Conservation (phyloP, 202 grass and related monocot genomes). For the Zoysia matrella region DNA sequence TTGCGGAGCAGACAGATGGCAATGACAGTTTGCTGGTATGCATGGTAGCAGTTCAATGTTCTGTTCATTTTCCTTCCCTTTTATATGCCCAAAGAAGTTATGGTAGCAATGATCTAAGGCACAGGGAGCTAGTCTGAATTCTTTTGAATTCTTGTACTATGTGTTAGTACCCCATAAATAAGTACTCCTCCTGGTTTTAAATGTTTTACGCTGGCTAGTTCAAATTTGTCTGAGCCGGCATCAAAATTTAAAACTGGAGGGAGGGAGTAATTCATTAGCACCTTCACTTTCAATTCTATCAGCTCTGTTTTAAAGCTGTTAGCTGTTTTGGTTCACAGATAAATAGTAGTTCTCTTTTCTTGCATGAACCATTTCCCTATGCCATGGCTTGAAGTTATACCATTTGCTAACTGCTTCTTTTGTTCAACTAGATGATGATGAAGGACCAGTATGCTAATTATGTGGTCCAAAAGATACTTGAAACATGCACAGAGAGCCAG, state of each 20-base stretch:
- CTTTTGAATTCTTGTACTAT: background rate
- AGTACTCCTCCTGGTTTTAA: background rate
- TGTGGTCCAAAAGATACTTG: slow-evolving; percentile 95
- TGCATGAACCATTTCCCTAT: background rate
- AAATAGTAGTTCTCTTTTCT: background rate
- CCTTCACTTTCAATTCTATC: background rate
- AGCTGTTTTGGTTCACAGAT: background rate
- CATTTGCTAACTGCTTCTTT: slow-evolving; percentile 36
- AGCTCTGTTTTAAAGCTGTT: slow-evolving; percentile 1
- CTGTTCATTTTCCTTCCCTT: background rate
- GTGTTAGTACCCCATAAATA: slow-evolving; percentile 18
- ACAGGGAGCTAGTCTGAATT: background rate
- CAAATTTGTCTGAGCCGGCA: too few relatives aligned
- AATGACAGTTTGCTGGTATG: slow-evolving; percentile 89
- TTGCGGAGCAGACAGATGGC: slow-evolving; percentile 88
- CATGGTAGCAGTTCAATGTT: slow-evolving; percentile 13
- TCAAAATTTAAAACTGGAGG: too few relatives aligned
- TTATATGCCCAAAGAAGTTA: background rate
- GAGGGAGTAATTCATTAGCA: background rate
- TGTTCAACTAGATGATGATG: slow-evolving; percentile 73
- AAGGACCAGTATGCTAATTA: slow-evolving; percentile 95
- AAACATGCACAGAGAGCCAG: slow-evolving; percentile 67
- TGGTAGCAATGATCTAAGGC: background rate
- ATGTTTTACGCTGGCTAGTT: too few relatives aligned
- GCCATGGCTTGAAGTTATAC: background rate